Evolutionary conservation across 2,329 filamentous ascomycete genomes (phyloP), one percentile per base, ranked within the genome.

Genomic region (Penicillium sp.): DNA sequence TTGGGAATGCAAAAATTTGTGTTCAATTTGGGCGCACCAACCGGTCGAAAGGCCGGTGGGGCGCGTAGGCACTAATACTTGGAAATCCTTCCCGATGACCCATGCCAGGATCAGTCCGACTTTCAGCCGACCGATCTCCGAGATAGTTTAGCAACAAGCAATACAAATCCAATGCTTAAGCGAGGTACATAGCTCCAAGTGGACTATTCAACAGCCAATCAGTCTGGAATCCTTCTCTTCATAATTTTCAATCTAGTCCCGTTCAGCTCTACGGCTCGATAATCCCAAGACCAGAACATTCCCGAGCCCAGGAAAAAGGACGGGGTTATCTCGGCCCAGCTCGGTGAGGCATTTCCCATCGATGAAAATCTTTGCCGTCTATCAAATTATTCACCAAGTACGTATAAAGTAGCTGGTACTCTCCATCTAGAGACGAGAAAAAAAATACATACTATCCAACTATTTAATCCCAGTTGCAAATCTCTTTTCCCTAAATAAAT

Each of bases 91-190:
- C 37, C 37, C 19, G 13, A 24, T 24, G 18, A 23, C 13, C 19
- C 37, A 37, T 37, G 11, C 13, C 13, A 10, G 13, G 4, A n/a
- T n/a, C 6, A 5, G 9, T 10, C 42, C 42, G 42, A 45, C 10
- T 31, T 31, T 45, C 42, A 19, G 5, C 42, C 42, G 42, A 45
- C 16, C 18, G 16, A 45, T 45, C 42, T 45, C 42, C 42, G 42
- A 45, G 11, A 16, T 16, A 31, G 5, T 4, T 14, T 16, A 10
- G 16, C 16, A 28, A 19, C 26, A 24, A 2, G 4, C 26, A 31
- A 28, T 28, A 31, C 39, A 45, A 45, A 31, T 40, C 37, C 24
- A 31, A 26, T 28, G 24, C 14, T 16, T 16, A 24, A 26, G 16
- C 14, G 6, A 43, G n/a, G 5, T n/a, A 7, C 10, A 40, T 21